These are phyloP conservation scores for Skeletonema tropicum DNA, from an alignment of 108 stramenopile species.

Conservation along the genomic window DNA sequence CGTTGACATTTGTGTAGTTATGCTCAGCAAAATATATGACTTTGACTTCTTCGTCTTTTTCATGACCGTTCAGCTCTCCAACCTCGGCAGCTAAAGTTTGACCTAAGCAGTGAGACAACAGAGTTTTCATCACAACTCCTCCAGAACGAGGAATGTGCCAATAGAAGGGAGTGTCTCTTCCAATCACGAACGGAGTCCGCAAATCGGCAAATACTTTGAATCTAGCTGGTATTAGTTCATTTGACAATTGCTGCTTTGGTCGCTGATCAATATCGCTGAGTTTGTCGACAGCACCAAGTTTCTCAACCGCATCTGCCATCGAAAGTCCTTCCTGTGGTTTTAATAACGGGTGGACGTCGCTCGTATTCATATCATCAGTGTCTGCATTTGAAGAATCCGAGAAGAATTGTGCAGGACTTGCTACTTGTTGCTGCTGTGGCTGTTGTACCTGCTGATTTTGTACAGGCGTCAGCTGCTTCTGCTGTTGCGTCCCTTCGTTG, in stretches of 20 bases:
- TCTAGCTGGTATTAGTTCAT: constrained; percentile 22
- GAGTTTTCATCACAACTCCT: constrained; percentile 45
- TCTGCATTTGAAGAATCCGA: background rate
- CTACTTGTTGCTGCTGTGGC: background rate
- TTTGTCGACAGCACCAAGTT: constrained; percentile 17
- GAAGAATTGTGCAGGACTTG: no score
- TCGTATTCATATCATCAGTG: constrained; percentile 6
- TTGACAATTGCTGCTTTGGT: constrained; percentile 13
- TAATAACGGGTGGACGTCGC: constrained; percentile 5
- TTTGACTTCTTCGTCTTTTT: constrained; percentile 37
- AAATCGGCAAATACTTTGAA: constrained; percentile 38
- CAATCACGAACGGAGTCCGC: constrained; percentile 32
- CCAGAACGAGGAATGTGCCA: constrained; percentile 61
- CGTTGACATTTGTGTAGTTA: constrained; percentile 59
- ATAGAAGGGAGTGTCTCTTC: constrained; percentile 50
- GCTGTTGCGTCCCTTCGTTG: background rate
- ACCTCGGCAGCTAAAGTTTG: constrained; percentile 43
- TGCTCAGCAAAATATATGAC: constrained; percentile 37
- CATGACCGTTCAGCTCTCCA: constrained; percentile 39
- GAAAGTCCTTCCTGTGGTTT: constrained; percentile 14
- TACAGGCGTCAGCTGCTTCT: background rate
- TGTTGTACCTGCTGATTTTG: constrained; percentile 18
- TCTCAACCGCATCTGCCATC: constrained; percentile 18
- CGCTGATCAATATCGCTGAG: constrained; percentile 36
- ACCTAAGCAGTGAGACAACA: constrained; percentile 47